phyloP scores from a whole-genome alignment of 495 filamentous ascomycete genomes.

The Hypoxylon rickii region DNA sequence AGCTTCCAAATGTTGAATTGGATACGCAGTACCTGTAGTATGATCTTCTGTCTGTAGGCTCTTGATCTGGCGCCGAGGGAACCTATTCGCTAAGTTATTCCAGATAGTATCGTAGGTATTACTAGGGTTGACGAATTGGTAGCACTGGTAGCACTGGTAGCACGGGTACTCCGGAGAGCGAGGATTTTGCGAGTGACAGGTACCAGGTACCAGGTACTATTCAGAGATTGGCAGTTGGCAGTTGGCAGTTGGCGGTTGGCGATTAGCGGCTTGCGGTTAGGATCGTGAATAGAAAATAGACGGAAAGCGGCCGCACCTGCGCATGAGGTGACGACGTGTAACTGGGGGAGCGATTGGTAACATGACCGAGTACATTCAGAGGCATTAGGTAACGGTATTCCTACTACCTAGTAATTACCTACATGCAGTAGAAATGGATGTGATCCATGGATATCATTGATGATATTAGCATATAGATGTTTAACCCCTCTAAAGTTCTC shows the following conservation, averaged over 20 bases:
- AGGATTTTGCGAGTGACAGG: neutral
- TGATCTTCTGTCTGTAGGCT: slow-evolving; percentile 8
- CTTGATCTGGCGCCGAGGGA: slow-evolving; percentile 23
- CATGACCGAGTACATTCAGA: too few relatives aligned
- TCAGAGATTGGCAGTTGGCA: too few relatives aligned
- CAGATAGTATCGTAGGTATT: slow-evolving; percentile 15
- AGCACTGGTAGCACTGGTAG: neutral
- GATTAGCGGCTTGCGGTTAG: too few relatives aligned
- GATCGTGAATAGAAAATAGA: neutral
- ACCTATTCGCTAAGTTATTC: neutral
- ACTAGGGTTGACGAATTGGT: slow-evolving; percentile 14
- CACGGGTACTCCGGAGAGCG: slow-evolving; percentile 9
- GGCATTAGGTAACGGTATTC: too few relatives aligned
- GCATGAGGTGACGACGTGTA: neutral
- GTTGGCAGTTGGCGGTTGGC: too few relatives aligned
- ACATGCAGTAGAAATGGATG: too few relatives aligned
- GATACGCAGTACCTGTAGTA: neutral
- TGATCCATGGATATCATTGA: too few relatives aligned
- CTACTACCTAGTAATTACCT: too few relatives aligned
- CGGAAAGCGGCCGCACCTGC: slow-evolving; percentile 20
- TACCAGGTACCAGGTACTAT: slow-evolving; percentile 17
- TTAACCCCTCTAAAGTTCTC: neutral
- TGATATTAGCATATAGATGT: too few relatives aligned
- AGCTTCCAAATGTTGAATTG: slow-evolving; percentile 26
- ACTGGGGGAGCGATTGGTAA: too few relatives aligned